Evolutionary conservation across 2,329 filamentous ascomycete species (phyloP).

Genomic region (Botrytis paeoniae): DNA sequence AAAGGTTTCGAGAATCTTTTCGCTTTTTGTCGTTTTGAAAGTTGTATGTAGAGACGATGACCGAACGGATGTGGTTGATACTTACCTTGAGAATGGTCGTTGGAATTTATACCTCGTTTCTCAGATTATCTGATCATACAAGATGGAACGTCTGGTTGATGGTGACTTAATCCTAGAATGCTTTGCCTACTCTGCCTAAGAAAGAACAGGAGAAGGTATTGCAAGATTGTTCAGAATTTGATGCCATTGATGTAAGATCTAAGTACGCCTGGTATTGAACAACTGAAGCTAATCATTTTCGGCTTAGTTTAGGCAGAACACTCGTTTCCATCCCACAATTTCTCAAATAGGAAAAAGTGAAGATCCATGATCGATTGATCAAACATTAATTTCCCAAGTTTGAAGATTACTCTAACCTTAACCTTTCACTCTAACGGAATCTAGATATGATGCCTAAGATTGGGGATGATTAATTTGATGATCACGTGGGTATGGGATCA

Average conservation of each 20-base stretch:
- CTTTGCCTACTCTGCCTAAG: background rate
- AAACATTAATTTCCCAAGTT: background rate
- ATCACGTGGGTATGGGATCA: background rate
- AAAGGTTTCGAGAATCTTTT: background rate
- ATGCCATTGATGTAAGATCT: background rate
- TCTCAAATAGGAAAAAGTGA: background rate
- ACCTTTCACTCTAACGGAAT: background rate
- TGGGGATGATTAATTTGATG: too few species aligned
- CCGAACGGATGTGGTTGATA: background rate
- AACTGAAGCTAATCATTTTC: background rate
- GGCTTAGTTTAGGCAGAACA: background rate
- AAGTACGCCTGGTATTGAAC: background rate
- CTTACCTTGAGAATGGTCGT: background rate
- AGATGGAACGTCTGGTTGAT: background rate
- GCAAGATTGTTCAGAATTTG: background rate
- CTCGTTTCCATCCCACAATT: background rate
- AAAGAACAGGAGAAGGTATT: too few species aligned
- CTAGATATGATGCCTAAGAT: background rate
- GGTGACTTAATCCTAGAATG: background rate
- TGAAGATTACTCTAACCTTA: background rate
- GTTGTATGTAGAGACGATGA: background rate
- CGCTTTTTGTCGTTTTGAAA: background rate
- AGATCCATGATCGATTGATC: background rate
- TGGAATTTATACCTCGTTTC: background rate
- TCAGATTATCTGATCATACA: background rate